These are phyloP conservation scores for Ustilago crameri DNA, from an alignment of 1,284 basidiomycete genomes.

Conservation along the genomic window DNA sequence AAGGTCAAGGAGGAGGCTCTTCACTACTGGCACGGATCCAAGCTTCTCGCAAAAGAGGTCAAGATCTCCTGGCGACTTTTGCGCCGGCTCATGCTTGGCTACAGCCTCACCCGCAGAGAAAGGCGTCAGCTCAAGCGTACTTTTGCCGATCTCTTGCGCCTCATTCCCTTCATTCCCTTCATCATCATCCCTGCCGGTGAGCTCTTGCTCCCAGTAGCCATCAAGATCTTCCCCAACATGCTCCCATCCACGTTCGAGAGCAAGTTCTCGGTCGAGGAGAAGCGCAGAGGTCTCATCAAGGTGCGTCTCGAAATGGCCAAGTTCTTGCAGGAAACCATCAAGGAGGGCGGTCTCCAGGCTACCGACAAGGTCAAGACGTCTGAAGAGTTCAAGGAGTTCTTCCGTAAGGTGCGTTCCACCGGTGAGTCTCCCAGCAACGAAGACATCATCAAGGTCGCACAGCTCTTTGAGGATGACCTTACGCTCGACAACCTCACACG, in stretches of 20 bases:
- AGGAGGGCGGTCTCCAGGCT: conserved; percentile 88
- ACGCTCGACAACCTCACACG: conserved; percentile 97
- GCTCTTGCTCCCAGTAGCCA: conserved; percentile 91
- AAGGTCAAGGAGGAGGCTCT: conserved; percentile 93
- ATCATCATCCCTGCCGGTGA: conserved; percentile 98
- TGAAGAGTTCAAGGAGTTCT: conserved; percentile 98
- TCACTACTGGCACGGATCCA: conserved; percentile 97
- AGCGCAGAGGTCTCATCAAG: conserved; percentile 92
- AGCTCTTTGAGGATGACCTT: conserved; percentile 95
- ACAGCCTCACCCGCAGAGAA: conserved; percentile 89
- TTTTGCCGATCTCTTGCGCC: conserved; percentile 87
- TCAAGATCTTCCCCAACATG: conserved; percentile 99
- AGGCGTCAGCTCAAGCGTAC: conserved; percentile 92
- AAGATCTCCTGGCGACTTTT: conserved; percentile 87
- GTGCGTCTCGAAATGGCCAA: conserved; percentile 99
- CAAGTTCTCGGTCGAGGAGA: conserved; percentile 87
- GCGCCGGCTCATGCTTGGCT: conserved; percentile 91
- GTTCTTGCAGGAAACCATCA: conserved; percentile 96
- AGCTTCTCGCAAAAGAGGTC: conserved; percentile 93
- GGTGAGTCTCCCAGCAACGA: conserved; percentile 88
- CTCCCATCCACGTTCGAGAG: conserved; percentile 98
- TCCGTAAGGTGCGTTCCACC: conserved; percentile 95
- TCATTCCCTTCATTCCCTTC: conserved; percentile 95
- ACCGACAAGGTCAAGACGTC: conserved; percentile 86
- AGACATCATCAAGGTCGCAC: conserved; percentile 93